Evolutionary conservation across 768 basidiomycete genomes (phyloP).

Genomic region (Boletus tomentosulus): DNA sequence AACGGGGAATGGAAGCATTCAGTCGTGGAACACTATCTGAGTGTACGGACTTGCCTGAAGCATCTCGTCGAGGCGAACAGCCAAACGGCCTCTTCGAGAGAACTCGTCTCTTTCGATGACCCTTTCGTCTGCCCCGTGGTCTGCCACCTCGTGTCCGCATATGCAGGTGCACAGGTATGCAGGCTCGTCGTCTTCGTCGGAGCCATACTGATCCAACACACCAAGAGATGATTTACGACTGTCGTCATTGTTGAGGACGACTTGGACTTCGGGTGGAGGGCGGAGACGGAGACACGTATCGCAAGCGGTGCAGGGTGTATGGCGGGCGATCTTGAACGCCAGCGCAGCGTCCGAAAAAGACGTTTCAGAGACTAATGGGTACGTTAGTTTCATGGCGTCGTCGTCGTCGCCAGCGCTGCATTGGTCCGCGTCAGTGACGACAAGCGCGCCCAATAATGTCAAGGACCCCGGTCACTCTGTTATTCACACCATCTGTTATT

Average conservation of each 20-base stretch:
- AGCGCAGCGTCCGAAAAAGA: conserved; percentile 45
- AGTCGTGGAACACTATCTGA: conserved; percentile 5
- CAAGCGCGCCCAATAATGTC: background rate
- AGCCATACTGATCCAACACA: conserved; percentile 61
- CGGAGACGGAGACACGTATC: conserved; percentile 64
- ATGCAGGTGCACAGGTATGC: conserved; percentile 58
- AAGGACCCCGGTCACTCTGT: background rate
- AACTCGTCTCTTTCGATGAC: conserved; percentile 60
- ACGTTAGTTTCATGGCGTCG: conserved; percentile 55
- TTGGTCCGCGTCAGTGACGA: background rate
- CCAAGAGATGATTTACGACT: conserved; percentile 45
- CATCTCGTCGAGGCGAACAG: conserved; percentile 76
- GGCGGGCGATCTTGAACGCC: conserved; percentile 78
- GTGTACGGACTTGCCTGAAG: conserved; percentile 52
- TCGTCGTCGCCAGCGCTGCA: background rate
- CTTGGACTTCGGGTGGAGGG: conserved; percentile 54
- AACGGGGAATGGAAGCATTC: conserved; percentile 9
- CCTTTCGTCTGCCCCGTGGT: conserved; percentile 64
- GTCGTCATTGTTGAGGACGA: conserved; percentile 51
- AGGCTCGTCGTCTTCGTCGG: conserved; percentile 60
- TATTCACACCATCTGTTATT: too few relatives aligned
- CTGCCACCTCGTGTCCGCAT: conserved; percentile 62
- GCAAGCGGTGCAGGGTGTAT: conserved; percentile 68
- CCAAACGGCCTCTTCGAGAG: conserved; percentile 67
- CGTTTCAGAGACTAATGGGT: conserved; percentile 57